A percentile compares a stretch with the other conserved stretches of the same genome.
phyloP scores from a whole-genome alignment of 306 rosid genomes.

The Astragalus glycyphyllos region DNA sequence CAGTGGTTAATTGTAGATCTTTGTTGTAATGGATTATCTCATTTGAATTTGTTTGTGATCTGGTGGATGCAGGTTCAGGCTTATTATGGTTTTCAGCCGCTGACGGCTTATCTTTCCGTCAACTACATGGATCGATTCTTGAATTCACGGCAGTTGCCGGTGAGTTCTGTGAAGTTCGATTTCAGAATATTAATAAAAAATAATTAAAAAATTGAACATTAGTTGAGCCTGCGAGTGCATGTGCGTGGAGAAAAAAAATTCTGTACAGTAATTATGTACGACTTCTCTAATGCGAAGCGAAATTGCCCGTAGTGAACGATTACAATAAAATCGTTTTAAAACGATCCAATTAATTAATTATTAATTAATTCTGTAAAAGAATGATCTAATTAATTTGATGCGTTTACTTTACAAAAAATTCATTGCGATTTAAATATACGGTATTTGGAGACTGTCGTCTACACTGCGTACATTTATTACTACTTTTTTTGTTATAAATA shows the following conservation, averaged over 20 bases:
- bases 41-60: slow-evolving; percentile 1
- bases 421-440: not conserved
- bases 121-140: slow-evolving; percentile 95
- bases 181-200: slow-evolving; percentile 15
- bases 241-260: slow-evolving; percentile 13
- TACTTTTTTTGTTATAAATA: not conserved
- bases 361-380: not conserved
- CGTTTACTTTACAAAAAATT: not conserved
- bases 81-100: slow-evolving; percentile 75
- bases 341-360: too few species aligned
- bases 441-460: slow-evolving; percentile 19
- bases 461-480: not conserved
- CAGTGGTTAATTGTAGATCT: slow-evolving; percentile 38
- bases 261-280: slow-evolving; percentile 49
- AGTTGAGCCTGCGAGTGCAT: not conserved
- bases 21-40: not conserved
- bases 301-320: slow-evolving; percentile 15
- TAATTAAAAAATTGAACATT: not conserved
- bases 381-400: slow-evolving; percentile 19
- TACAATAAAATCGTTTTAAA: not conserved
- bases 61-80: slow-evolving; percentile 70
- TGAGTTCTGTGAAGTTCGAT: slow-evolving; percentile 46
- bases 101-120: slow-evolving; percentile 93
- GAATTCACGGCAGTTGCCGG: slow-evolving; percentile 83
- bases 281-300: slow-evolving; percentile 51